Evolutionary conservation across 495 filamentous ascomycete species (phyloP).

Genomic region (Neurospora discreta): DNA sequence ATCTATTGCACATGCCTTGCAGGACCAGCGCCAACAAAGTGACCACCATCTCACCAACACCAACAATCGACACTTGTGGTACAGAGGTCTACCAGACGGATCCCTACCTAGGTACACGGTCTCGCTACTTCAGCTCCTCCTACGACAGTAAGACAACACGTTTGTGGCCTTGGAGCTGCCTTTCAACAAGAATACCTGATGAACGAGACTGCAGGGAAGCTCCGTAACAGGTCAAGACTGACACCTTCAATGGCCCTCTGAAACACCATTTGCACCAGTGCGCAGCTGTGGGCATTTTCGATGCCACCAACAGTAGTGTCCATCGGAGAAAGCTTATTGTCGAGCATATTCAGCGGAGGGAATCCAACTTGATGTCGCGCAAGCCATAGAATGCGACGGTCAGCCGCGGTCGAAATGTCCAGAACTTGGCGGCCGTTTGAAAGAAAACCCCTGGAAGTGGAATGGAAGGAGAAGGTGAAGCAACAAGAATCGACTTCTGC

Average conservation of each 20-base stretch:
- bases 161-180: neutral
- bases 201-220: conserved; percentile 67
- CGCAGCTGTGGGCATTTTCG: conserved; percentile 92
- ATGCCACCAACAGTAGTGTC: conserved; percentile 91
- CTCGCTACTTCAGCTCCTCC: neutral
- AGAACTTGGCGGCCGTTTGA: neutral
- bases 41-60: neutral
- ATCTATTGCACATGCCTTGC: neutral
- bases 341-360: conserved; percentile 66
- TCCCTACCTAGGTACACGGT: neutral
- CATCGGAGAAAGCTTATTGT: conserved; percentile 73
- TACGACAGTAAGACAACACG: neutral
- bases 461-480: neutral
- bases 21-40: neutral
- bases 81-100: neutral
- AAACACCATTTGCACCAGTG: conserved; percentile 70
- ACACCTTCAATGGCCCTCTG: conserved; percentile 84
- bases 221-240: conserved; percentile 81
- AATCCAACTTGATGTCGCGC: conserved; percentile 42
- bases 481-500: neutral
- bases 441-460: neutral
- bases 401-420: neutral
- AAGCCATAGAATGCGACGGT: neutral
- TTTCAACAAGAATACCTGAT: conserved; percentile 36
- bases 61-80: neutral